Evolutionary conservation across 805 yeast species (phyloP), one percentile per base, ranked within the genome.

Genomic region (Barnettozyma vustinii): DNA sequence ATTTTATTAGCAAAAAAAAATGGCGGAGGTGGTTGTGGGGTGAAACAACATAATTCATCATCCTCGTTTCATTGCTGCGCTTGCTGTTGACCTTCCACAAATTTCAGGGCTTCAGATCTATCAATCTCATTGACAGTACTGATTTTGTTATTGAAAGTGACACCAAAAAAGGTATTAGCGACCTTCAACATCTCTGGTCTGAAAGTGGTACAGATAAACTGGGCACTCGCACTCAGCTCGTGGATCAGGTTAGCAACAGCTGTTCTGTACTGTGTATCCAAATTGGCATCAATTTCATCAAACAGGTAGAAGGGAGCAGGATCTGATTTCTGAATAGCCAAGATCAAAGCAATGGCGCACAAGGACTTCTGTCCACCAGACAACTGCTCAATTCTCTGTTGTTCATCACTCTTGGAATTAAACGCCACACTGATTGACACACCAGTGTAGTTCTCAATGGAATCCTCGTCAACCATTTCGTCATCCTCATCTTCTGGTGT

Each of bases 321-420:
- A 57, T 94, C 98, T 55, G 95, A 88, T 61, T 79, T 81, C 69
- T 94, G 99, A 51, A 92, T 88, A 4, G 99, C 97, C 50, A 94
- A 74, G 55, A 94, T 91, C 45, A 94, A 75, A 0, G 98, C 91
- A 56, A 94, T 81, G 1, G 99, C 98, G 72, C 98, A 91, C n/a
- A 94, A 71, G 0, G 97, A 87, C 64, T 92, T 92, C 62, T 94
- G 99, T 10, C 99, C 99, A 37, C 99, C 99, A 1, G 97, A 88
- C 16, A 94, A 72, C 63, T 91, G 97, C 63, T 89, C 96, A 49
- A 92, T 84, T 52, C 87, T 75, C 52, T 84, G 86, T 63, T 88
- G 96, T 56, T 90, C 97, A 61, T 91, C 86, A 25, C 77, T 74
- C 60, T 83, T 83, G 9, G 95, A 84, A 63, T 89, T 92, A 73